Conservation (phyloP, 805 yeast species). For the Teunomyces funiuensis region DNA sequence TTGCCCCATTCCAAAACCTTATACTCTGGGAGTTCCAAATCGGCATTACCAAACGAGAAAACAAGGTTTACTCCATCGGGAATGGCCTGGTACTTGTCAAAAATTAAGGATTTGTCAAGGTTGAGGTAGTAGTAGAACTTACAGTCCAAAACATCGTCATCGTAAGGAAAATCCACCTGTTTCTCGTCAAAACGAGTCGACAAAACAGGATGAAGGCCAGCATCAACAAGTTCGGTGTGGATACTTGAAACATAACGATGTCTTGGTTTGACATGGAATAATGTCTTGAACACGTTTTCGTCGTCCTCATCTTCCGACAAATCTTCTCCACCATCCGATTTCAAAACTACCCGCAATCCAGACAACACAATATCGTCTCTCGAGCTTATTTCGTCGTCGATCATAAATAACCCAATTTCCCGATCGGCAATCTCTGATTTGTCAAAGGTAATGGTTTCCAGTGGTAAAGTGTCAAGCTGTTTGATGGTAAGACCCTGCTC, state of each 20-base stretch:
- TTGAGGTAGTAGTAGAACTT: conserved; percentile 33
- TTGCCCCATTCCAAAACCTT: conserved; percentile 39
- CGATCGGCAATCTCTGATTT: conserved; percentile 12
- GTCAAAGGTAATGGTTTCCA: not conserved
- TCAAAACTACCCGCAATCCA: conserved; percentile 34
- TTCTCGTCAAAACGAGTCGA: conserved; percentile 12
- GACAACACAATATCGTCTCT: conserved; percentile 35
- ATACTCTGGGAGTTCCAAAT: conserved; percentile 43
- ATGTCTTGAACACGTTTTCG: conserved; percentile 30
- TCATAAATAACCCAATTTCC: conserved; percentile 39
- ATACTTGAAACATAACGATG: conserved; percentile 20
- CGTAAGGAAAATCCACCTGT: conserved; percentile 13
- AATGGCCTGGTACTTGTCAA: conserved; percentile 38
- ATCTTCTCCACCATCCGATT: conserved; percentile 10
- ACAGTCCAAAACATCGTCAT: conserved; percentile 29
- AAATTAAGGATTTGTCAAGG: conserved; percentile 31
- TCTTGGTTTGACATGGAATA: conserved; percentile 44
- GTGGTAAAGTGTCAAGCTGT: not conserved
- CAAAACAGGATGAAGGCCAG: conserved; percentile 42
- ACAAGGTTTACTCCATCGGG: conserved; percentile 24
- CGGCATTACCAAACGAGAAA: conserved; percentile 30
- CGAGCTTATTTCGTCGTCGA: conserved; percentile 26
- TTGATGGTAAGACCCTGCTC: not conserved
- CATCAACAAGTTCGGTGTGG: conserved; percentile 12
- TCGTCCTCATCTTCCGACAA: conserved; percentile 16